phyloP scores from a whole-genome alignment of 345 rosid genomes.

The Trapa bicornis region DNA sequence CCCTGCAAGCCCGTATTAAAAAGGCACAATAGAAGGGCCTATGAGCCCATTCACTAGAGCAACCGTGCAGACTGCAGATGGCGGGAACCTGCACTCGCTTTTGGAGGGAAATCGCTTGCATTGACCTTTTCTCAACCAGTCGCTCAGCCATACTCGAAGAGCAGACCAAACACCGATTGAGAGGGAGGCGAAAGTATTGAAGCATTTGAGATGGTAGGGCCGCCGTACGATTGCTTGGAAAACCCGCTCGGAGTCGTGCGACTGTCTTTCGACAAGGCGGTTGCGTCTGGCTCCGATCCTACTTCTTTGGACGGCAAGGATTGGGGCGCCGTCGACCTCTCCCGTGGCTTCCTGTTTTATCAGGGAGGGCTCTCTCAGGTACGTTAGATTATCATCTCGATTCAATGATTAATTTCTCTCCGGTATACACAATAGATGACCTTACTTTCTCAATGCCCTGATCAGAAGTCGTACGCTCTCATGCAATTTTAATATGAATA shows the following conservation, averaged over 20 bases:
- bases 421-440: background rate
- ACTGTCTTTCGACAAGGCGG: constrained; percentile 59
- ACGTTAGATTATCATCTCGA: background rate
- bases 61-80: too few relatives aligned
- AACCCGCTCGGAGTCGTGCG: constrained; percentile 92
- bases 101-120: background rate
- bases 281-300: constrained; percentile 50
- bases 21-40: background rate
- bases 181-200: too few relatives aligned
- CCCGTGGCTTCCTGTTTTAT: constrained; percentile 59
- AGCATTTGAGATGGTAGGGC: constrained; percentile 53
- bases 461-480: background rate
- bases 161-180: too few relatives aligned
- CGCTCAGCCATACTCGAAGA: too few relatives aligned
- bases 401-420: background rate
- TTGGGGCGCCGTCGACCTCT: constrained; percentile 79
- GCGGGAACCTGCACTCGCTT: background rate
- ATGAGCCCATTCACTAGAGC: background rate
- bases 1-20: too few relatives aligned
- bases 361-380: constrained; percentile 54
- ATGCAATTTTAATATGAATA: background rate
- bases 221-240: constrained; percentile 57
- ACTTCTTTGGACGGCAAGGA: constrained; percentile 60
- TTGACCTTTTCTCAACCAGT: background rate
- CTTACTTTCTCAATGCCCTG: background rate